Base-by-base conservation (phyloP, 139 green algal genomes). In the Chlamydomonas asymmetrica region DNA sequence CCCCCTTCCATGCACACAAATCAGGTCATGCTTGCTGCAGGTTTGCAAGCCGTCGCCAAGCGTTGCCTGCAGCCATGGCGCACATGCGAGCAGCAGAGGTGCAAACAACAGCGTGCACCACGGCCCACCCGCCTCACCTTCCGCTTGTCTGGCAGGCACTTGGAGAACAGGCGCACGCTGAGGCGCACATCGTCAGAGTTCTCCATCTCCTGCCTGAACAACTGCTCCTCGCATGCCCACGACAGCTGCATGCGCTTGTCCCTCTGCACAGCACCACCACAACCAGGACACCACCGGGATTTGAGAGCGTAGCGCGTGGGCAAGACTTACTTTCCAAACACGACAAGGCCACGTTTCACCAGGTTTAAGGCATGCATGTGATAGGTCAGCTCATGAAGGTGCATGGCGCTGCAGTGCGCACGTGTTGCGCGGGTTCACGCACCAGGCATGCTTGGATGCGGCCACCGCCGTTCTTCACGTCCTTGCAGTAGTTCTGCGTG, bases 161-260 rank as follows among this genome's bases (percentile, higher is more conserved):
- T 84, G 4, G 75, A 74, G 64, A 87, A 85, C 3, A 97, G 76
- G 0, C 65, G 72, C 1, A 90, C 64, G 41, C 83, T 88, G 4
- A 97, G 87, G 0, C 92, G 84, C 2, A 95, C 79, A 59, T 97
- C 93, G 32, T 91, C 89, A 3, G 90, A 87, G 31, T 92, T 91
- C 67, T 97, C 87, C 35, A 93, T 82, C 76, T 97, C 89, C 78
- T 93, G 88, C 4, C 88, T 77, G 74, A 95, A 93, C 10, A 97
- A 84, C 73, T 94, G 87, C 76, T 91, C 84, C 52, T 88, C 78
- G 76, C 93, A 97, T 10, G 91, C 83, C 82, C 79, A 88, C 0
- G 73, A 82, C 23, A 94, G 63, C 60, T 79, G 32, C 7, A 57
- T 66, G 0, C 76, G 80, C 49, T 91, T 80, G 50, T 84, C 81